phyloP scores from a whole-genome alignment of 2,329 filamentous ascomycete species.

The Aspergillus nomiae region DNA sequence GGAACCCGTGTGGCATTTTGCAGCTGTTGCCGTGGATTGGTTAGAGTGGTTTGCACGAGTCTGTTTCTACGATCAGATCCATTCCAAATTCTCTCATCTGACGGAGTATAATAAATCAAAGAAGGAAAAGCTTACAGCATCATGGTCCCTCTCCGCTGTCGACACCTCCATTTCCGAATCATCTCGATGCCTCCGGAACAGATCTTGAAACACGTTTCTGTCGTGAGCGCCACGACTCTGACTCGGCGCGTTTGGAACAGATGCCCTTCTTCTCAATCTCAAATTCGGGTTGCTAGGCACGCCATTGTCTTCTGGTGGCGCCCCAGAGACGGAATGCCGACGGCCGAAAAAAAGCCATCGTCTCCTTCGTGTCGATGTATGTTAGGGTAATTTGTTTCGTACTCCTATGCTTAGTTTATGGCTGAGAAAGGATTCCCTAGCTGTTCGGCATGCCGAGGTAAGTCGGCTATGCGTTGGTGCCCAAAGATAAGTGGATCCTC shows the following conservation, averaged over 20 bases:
- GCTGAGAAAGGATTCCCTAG: not conserved
- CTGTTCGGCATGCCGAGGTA: constrained; percentile 1
- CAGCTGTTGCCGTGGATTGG: not conserved
- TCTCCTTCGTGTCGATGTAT: not conserved
- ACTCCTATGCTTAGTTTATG: not conserved
- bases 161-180: constrained; percentile 1
- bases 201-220: constrained; percentile 20
- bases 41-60: not conserved
- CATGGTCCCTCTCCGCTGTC: not conserved
- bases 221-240: constrained; percentile 3
- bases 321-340: constrained; percentile 27
- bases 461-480: not conserved
- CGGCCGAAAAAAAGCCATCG: constrained; percentile 31
- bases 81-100: not conserved
- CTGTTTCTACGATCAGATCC: not conserved
- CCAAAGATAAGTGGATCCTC: not conserved
- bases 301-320: constrained; percentile 13
- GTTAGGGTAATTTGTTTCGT: not conserved
- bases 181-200: constrained; percentile 27
- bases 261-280: constrained; percentile 9
- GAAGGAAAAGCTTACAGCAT: not conserved
- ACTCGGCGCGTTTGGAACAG: constrained; percentile 14
- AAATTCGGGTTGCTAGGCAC: not conserved
- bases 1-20: not conserved
- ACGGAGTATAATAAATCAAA: too few species aligned